Percentiles rank a stretch among this genome's conserved stretches.
These are phyloP conservation scores for Alternaria ventricosa DNA, from an alignment of 2,329 filamentous ascomycete species.

Conservation along the genomic window DNA sequence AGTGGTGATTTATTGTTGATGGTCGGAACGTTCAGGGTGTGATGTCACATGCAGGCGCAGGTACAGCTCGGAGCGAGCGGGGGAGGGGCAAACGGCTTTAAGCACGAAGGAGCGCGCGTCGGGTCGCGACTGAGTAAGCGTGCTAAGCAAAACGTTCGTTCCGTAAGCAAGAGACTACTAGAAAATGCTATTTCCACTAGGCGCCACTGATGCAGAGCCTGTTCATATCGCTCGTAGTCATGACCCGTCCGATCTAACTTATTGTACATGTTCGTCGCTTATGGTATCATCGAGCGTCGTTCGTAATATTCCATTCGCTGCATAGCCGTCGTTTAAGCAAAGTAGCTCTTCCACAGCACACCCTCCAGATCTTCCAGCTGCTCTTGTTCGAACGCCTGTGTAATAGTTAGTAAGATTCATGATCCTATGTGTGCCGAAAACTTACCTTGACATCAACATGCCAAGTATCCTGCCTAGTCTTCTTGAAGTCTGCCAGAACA, in stretches of 20 bases:
- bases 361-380: conserved; percentile 95
- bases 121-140: conserved; percentile 16
- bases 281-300: background rate
- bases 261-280: conserved; percentile 11
- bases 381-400: conserved; percentile 80
- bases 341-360: conserved; percentile 99
- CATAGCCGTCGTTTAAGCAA: conserved; percentile 66
- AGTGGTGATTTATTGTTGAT: background rate
- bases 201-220: conserved; percentile 7
- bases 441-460: conserved; percentile 94
- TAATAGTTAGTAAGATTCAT: background rate
- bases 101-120: background rate
- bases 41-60: conserved; percentile 4
- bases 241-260: background rate
- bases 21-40: background rate
- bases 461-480: conserved; percentile 99
- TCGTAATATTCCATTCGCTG: background rate
- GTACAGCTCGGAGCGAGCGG: conserved; percentile 18
- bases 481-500: conserved; percentile 97
- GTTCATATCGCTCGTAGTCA: conserved; percentile 3
- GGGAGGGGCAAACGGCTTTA: conserved; percentile 26
- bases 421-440: background rate
- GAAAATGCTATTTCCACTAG: conserved; percentile 1
- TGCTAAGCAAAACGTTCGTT: background rate
- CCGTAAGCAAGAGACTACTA: conserved; percentile 8